Conservation (phyloP, 306 rosid species). For the Gillenia trifoliata region DNA sequence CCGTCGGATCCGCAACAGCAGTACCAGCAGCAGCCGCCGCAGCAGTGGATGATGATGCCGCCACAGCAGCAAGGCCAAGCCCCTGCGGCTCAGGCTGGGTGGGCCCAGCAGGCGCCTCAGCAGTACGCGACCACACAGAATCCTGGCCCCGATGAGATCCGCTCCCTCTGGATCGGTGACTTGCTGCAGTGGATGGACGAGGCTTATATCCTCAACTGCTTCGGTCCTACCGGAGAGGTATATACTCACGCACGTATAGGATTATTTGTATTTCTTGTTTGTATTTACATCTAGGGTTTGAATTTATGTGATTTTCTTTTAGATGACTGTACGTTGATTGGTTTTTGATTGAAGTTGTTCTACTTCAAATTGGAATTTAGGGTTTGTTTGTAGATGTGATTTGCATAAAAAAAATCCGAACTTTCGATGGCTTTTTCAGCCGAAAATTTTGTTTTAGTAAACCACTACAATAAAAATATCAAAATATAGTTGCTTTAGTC, state of each 20-base stretch:
- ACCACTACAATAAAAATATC: background rate
- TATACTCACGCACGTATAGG: too few relatives aligned
- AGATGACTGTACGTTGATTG: background rate
- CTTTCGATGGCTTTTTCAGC: background rate
- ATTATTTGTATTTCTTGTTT: background rate
- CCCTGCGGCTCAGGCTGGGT: constrained; percentile 21
- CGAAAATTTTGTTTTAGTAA: background rate
- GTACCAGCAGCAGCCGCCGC: constrained; percentile 26
- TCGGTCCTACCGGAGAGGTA: constrained; percentile 55
- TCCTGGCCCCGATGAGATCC: constrained; percentile 38
- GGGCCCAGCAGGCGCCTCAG: constrained; percentile 34
- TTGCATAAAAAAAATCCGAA: background rate
- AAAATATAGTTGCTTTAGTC: background rate
- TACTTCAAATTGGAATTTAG: background rate
- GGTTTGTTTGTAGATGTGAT: background rate
- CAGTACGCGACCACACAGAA: constrained; percentile 22
- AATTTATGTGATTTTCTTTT: background rate
- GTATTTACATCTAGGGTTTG: background rate
- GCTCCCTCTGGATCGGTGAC: constrained; percentile 72
- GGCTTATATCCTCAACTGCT: constrained; percentile 38
- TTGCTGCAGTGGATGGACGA: constrained; percentile 70
- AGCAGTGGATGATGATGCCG: constrained; percentile 46
- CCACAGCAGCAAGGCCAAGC: constrained; percentile 18
- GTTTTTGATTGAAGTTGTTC: background rate
- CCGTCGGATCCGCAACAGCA: constrained; percentile 31